A percentile compares a stretch with the other conserved stretches of the same genome.
phyloP scores from a whole-genome alignment of 148 eudicot genomes.

The Tetragonia tetragonoides region DNA sequence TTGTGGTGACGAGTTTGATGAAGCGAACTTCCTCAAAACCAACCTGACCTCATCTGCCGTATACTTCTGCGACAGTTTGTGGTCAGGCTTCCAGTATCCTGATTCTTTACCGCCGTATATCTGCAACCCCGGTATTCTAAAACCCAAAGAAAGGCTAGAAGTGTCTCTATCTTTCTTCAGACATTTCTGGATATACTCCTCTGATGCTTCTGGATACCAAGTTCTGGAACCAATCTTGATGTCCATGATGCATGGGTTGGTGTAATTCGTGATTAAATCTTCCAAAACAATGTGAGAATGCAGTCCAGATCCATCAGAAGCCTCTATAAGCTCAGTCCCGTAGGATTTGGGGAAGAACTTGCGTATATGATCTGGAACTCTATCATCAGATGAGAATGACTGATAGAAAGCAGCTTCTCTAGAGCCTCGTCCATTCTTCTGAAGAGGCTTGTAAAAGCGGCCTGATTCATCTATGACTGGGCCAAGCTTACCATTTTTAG shows the following conservation, averaged over 20 bases:
- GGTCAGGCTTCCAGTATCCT: slow-evolving; percentile 77
- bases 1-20: slow-evolving; percentile 42
- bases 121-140: slow-evolving; percentile 74
- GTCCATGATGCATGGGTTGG: slow-evolving; percentile 73
- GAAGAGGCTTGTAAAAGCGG: slow-evolving; percentile 91
- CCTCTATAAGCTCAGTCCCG: slow-evolving; percentile 66
- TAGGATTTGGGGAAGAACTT: slow-evolving; percentile 68
- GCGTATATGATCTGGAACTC: slow-evolving; percentile 53
- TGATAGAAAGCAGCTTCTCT: slow-evolving; percentile 68
- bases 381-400: slow-evolving; percentile 52
- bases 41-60: slow-evolving; percentile 55
- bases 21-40: slow-evolving; percentile 65
- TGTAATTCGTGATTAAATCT: slow-evolving; percentile 40
- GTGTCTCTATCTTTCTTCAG: slow-evolving; percentile 55
- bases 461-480: slow-evolving; percentile 85
- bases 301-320: slow-evolving; percentile 78
- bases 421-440: slow-evolving; percentile 64
- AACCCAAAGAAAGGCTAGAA: slow-evolving; percentile 62
- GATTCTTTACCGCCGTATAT: slow-evolving; percentile 37
- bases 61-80: slow-evolving; percentile 25
- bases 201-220: slow-evolving; percentile 66
- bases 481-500: slow-evolving; percentile 62
- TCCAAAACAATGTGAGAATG: slow-evolving; percentile 72
- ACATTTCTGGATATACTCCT: slow-evolving; percentile 69
- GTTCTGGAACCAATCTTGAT: slow-evolving; percentile 88